Evolutionary conservation across 1,139 yeast species (phyloP).

Genomic region (Debaryomyces coudertii): DNA sequence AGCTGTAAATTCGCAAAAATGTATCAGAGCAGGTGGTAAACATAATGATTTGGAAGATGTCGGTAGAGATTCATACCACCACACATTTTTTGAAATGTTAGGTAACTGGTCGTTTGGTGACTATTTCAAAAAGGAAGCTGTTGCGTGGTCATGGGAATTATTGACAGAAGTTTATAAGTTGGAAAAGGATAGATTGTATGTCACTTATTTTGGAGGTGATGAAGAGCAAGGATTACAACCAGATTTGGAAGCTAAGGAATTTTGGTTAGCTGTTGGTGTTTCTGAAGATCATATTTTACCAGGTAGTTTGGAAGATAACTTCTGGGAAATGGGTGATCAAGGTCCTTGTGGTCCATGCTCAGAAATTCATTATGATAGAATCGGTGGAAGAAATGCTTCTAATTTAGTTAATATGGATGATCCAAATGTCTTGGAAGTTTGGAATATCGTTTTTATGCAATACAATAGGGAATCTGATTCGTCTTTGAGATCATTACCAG

Average conservation of each 20-base stretch:
- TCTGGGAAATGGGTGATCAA: constrained; percentile 99
- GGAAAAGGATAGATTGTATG: constrained; percentile 79
- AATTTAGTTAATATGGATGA: constrained; percentile 90
- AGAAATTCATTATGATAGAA: constrained; percentile 95
- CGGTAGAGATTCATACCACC: constrained; percentile 96
- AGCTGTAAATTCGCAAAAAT: constrained; percentile 94
- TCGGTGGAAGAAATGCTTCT: constrained; percentile 96
- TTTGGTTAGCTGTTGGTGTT: constrained; percentile 88
- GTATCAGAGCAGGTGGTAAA: constrained; percentile 99
- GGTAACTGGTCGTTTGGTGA: constrained; percentile 99
- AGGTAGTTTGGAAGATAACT: constrained; percentile 87
- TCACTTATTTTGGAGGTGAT: constrained; percentile 96
- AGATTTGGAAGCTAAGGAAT: constrained; percentile 87
- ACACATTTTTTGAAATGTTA: constrained; percentile 97
- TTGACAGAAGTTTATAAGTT: constrained; percentile 83
- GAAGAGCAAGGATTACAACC: constrained; percentile 81
- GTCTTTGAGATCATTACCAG: constrained; percentile 81
- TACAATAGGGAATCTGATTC: constrained; percentile 91
- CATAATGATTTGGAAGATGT: constrained; percentile 98
- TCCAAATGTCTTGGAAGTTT: constrained; percentile 94
- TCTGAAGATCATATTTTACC: constrained; percentile 90
- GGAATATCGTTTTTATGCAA: constrained; percentile 98
- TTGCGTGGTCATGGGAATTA: constrained; percentile 86
- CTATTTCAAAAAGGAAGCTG: constrained; percentile 93
- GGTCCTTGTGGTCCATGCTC: constrained; percentile 99